Percentiles rank a stretch among this genome's conserved stretches.
These are phyloP conservation scores for Hymenoscyphus albidus DNA, from an alignment of 2,329 filamentous ascomycete species.

Conservation along the genomic window DNA sequence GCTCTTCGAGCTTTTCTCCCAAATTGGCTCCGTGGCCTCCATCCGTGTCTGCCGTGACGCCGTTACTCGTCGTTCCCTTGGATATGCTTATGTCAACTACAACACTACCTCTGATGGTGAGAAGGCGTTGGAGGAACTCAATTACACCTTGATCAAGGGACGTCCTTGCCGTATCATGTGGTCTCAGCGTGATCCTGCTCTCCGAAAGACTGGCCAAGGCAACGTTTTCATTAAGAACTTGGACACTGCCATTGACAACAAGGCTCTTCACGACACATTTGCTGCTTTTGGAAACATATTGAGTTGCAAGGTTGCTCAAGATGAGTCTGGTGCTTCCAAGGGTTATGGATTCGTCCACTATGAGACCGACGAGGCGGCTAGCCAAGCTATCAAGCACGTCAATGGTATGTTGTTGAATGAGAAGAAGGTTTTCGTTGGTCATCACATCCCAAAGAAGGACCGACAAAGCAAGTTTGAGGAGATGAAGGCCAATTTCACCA, in stretches of 20 bases:
- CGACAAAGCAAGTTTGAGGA: constrained; percentile 99
- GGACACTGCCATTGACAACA: constrained; percentile 98
- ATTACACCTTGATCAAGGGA: constrained; percentile 99
- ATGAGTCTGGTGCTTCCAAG: constrained; percentile 95
- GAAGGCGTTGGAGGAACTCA: constrained; percentile 97
- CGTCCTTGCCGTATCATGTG: constrained; percentile 99
- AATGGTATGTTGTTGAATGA: constrained; percentile 99
- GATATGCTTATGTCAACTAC: constrained; percentile 99
- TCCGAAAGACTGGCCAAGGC: constrained; percentile 98
- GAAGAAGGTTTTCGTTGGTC: constrained; percentile 99
- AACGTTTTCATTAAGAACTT: constrained; percentile 99
- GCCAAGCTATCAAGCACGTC: constrained; percentile 97
- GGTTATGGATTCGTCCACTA: constrained; percentile 99
- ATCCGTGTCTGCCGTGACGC: constrained; percentile 99
- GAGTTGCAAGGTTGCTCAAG: constrained; percentile 98
- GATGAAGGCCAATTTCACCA: constrained; percentile 99
- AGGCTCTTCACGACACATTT: constrained; percentile 99
- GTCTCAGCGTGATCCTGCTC: constrained; percentile 98
- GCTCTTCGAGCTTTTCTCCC: constrained; percentile 99
- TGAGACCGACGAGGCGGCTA: constrained; percentile 96
- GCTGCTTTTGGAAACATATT: constrained; percentile 98
- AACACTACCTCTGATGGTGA: constrained; percentile 95
- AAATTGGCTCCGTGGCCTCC: constrained; percentile 96
- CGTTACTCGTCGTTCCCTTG: constrained; percentile 95
- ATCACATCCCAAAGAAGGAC: constrained; percentile 99